A percentile compares a stretch with the other conserved stretches of the same genome.
These are phyloP conservation scores for Ophiostoma montium DNA, from an alignment of 2,329 filamentous ascomycete species.

Conservation along the genomic window DNA sequence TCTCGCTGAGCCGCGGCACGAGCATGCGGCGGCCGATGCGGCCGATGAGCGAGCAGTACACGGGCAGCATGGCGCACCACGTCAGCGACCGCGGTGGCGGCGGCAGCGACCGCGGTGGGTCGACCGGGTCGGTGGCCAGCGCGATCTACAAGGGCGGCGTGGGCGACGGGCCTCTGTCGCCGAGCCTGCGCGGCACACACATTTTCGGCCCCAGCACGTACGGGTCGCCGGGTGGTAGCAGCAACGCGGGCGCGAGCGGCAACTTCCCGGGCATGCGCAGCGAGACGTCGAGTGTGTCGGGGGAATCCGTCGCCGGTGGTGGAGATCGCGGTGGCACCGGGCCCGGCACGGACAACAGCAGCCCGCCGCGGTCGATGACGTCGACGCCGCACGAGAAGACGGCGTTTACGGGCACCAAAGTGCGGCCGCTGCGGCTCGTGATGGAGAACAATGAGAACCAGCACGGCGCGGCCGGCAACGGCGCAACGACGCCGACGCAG, in stretches of 20 bases:
- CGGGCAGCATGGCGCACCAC: constrained; percentile 16
- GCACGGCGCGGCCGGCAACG: constrained; percentile 14
- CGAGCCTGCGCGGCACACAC: constrained; percentile 44
- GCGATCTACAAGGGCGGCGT: constrained; percentile 67
- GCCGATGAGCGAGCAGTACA: constrained; percentile 51
- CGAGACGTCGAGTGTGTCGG: constrained; percentile 50
- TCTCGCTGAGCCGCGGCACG: constrained; percentile 40
- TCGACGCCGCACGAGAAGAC: constrained; percentile 37
- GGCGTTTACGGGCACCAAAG: constrained; percentile 54
- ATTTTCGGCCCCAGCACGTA: constrained; percentile 34
- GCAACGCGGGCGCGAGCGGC: constrained; percentile 22
- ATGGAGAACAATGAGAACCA: constrained; percentile 52
- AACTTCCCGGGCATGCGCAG: constrained; percentile 63
- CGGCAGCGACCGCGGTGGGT: constrained; percentile 3
- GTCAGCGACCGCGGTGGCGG: not conserved
- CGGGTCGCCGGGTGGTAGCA: constrained; percentile 29
- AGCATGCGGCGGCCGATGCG: constrained; percentile 36
- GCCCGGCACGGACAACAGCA: constrained; percentile 39
- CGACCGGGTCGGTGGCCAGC: constrained; percentile 59
- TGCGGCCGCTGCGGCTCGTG: constrained; percentile 73
- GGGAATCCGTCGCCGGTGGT: constrained; percentile 40
- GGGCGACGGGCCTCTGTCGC: constrained; percentile 49
- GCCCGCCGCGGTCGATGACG: constrained; percentile 36
- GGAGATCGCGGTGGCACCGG: constrained; percentile 43
- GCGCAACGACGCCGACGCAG: constrained; percentile 19